These are phyloP conservation scores for Arachnopeziza araneosa DNA, from an alignment of 2,329 filamentous ascomycete species.

Conservation along the genomic window DNA sequence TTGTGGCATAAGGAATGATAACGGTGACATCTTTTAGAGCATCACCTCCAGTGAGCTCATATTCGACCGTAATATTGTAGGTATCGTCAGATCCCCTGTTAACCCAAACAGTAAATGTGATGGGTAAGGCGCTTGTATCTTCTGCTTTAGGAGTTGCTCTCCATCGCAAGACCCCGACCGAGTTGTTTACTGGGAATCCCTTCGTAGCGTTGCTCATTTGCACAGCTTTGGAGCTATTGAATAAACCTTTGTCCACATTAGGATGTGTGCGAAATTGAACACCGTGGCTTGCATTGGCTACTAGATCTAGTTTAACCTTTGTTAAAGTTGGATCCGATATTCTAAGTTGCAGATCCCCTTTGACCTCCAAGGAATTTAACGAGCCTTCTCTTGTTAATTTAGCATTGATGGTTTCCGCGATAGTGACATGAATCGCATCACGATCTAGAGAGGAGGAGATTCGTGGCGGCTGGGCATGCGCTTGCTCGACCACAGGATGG, in stretches of 20 bases:
- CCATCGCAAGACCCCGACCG: slow-evolving; percentile 91
- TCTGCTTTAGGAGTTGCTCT: slow-evolving; percentile 77
- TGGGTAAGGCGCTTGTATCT: slow-evolving; percentile 75
- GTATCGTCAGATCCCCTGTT: slow-evolving; percentile 77
- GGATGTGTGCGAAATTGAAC: slow-evolving; percentile 94
- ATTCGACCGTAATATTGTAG: slow-evolving; percentile 90
- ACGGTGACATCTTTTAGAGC: slow-evolving; percentile 79
- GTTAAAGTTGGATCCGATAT: slow-evolving; percentile 85
- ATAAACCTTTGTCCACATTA: slow-evolving; percentile 86
- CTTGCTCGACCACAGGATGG: slow-evolving; percentile 46
- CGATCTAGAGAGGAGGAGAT: slow-evolving; percentile 66
- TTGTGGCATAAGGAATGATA: slow-evolving; percentile 77
- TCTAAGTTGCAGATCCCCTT: slow-evolving; percentile 84
- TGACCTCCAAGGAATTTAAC: slow-evolving; percentile 80
- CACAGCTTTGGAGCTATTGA: slow-evolving; percentile 76
- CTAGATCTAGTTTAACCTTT: slow-evolving; percentile 82
- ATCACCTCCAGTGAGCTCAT: slow-evolving; percentile 81
- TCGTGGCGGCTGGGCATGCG: slow-evolving; percentile 44
- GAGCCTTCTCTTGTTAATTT: slow-evolving; percentile 84
- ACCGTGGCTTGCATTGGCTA: slow-evolving; percentile 70
- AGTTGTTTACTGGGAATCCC: slow-evolving; percentile 91
- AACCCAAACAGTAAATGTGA: slow-evolving; percentile 97
- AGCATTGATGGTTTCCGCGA: slow-evolving; percentile 86
- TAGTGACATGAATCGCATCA: slow-evolving; percentile 80
- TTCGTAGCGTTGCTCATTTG: slow-evolving; percentile 85